A percentile compares a stretch with the other conserved stretches of the same genome.
phyloP scores from a whole-genome alignment of 352 stramenopile species.

The Phytopythium sindhum region DNA sequence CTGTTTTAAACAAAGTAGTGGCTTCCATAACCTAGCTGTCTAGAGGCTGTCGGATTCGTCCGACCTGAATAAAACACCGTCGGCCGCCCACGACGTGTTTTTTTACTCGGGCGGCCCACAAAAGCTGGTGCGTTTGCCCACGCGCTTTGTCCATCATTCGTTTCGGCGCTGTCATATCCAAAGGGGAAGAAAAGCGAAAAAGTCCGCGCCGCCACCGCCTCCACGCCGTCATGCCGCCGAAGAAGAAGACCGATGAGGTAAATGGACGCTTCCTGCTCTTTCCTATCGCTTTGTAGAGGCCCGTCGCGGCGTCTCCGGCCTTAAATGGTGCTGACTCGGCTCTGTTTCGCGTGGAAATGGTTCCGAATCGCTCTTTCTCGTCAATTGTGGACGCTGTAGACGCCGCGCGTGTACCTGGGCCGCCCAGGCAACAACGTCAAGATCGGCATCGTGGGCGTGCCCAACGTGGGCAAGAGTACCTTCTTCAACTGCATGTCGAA shows the following conservation, averaged over 20 bases:
- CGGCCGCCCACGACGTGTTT: no score
- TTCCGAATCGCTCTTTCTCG: background rate
- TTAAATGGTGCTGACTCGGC: background rate
- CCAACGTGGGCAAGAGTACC: slow-evolving; percentile 99
- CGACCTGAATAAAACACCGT: no score
- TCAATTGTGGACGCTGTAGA: slow-evolving; percentile 12
- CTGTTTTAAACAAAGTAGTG: no score
- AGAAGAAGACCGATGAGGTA: slow-evolving; percentile 84
- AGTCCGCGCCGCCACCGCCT: slow-evolving; percentile 6
- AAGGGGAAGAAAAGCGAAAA: slow-evolving; percentile 6
- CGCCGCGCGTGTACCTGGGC: slow-evolving; percentile 73
- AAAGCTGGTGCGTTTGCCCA: no score
- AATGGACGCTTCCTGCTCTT: background rate
- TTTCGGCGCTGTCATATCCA: slow-evolving; percentile 1
- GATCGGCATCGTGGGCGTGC: slow-evolving; percentile 98
- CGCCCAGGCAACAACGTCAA: slow-evolving; percentile 94
- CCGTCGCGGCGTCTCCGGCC: background rate
- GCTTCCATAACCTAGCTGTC: no score
- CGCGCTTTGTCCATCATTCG: background rate
- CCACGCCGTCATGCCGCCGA: slow-evolving; percentile 55
- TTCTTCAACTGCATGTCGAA: slow-evolving; percentile 99
- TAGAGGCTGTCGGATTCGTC: no score
- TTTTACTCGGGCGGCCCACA: no score
- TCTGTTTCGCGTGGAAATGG: background rate
- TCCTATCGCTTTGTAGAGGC: background rate